Base-by-base conservation (phyloP, 768 basidiomycete genomes). In the Paxillus rubicundulus region DNA sequence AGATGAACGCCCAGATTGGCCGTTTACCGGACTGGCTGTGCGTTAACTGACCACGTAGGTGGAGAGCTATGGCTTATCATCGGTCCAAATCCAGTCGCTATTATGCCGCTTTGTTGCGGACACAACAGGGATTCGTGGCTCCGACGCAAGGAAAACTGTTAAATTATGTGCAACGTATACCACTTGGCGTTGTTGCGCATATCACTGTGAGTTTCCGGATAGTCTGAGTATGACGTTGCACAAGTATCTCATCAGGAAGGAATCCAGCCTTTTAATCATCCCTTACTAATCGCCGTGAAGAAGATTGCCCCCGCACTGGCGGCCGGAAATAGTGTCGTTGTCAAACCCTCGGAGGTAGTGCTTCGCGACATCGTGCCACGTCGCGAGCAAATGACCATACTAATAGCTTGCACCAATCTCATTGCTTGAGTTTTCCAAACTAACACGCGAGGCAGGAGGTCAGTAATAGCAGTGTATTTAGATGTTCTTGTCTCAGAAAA, bases 11-110 rank as follows among this genome's bases (percentile, higher is more conserved):
- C 0, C 92, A 94, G 68, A 75, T 94, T 4, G 72, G 77, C 1
- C 77, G 92, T 36, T 74, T 93, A 33, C 89, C 90, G 5, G 89
- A 93, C 68, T 94, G 92, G 92, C 75, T 92, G 87, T 91, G 58
- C 67, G 86, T 73, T 4, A 16, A 53, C 30, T 42, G 20, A 34
- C 36, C 50, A 12, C 12, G 14, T 34, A 39, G 47, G 24, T 16
- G 21, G 33, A 30, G 41, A 5, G 6, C 33, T 36, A 21, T 6
- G 17, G 49, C 56, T 54, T 45, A 54, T 44, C 37, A 48, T 42
- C 20, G 20, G 30, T 34, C 52, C 27, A 30, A 43, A 42, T 44
- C 45, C 56, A 92, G 88, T 49, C 85, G 85, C 49, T 94, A 93
- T 61, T 92, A 82, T 58, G 80, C 86, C 21, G 86, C 89, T 1